Evolutionary conservation across 306 rosid genomes (phyloP).

Genomic region (Pterocarpus santalinus): DNA sequence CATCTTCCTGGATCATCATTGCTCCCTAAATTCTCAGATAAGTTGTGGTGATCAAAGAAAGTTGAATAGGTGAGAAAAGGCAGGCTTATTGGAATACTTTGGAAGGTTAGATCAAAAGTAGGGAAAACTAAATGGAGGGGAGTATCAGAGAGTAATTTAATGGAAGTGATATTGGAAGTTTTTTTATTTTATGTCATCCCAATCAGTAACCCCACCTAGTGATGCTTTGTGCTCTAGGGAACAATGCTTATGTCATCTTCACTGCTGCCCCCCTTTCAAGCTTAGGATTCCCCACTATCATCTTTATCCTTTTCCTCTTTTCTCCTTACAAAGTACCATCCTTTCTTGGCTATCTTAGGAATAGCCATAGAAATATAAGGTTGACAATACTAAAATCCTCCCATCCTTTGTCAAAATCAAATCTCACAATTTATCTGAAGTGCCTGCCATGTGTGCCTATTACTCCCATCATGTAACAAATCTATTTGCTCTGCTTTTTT

Average conservation of each 20-base stretch:
- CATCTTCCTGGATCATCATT: slow-evolving; percentile 56
- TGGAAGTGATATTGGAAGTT: slow-evolving; percentile 56
- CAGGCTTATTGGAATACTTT: slow-evolving; percentile 48
- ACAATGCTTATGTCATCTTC: slow-evolving; percentile 77
- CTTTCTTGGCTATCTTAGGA: slow-evolving; percentile 58
- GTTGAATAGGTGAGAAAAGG: slow-evolving; percentile 38
- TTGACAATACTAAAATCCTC: slow-evolving; percentile 55
- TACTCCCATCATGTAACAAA: slow-evolving; percentile 52
- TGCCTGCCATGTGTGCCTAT: slow-evolving; percentile 69
- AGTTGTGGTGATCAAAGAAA: slow-evolving; percentile 43
- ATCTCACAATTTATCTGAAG: slow-evolving; percentile 51
- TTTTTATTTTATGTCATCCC: slow-evolving; percentile 47
- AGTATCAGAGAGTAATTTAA: slow-evolving; percentile 37
- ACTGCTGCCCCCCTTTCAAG: slow-evolving; percentile 60
- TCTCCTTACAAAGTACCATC: slow-evolving; percentile 51
- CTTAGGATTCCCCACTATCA: slow-evolving; percentile 91
- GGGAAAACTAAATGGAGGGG: slow-evolving; percentile 36
- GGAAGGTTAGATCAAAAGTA: slow-evolving; percentile 52
- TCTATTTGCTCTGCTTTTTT: slow-evolving; percentile 32
- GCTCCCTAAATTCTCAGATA: slow-evolving; percentile 25
- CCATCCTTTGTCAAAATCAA: slow-evolving; percentile 61
- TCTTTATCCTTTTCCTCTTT: slow-evolving; percentile 48
- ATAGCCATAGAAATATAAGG: slow-evolving; percentile 56
- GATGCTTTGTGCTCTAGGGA: slow-evolving; percentile 75
- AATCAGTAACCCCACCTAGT: slow-evolving; percentile 65